Evolutionary conservation across 2,329 filamentous ascomycete species (phyloP).

Genomic region (Pyricularia sp.): DNA sequence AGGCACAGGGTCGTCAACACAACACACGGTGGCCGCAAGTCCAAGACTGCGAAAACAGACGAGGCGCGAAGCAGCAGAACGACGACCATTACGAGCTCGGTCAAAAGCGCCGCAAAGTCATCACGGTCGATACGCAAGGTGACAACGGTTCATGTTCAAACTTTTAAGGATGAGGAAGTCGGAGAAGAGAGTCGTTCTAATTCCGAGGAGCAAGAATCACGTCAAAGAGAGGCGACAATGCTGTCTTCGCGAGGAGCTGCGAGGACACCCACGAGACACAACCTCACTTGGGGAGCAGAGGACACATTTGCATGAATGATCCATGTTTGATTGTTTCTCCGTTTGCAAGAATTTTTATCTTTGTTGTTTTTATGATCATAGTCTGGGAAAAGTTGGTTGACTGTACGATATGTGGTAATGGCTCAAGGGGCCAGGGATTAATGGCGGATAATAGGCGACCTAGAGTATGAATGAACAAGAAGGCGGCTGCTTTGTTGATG

Average conservation of each 20-base stretch:
- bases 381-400: background rate
- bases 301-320: slow-evolving; percentile 28
- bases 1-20: background rate
- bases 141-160: background rate
- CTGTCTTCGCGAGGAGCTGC: slow-evolving; percentile 7
- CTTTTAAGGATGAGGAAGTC: background rate
- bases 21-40: background rate
- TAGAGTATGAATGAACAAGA: background rate
- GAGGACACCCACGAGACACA: slow-evolving; percentile 11
- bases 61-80: background rate
- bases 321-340: background rate
- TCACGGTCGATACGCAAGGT: background rate
- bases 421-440: background rate
- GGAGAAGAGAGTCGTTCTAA: background rate
- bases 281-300: slow-evolving; percentile 22
- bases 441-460: background rate
- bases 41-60: background rate
- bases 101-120: background rate
- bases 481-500: background rate
- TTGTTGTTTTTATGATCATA: background rate
- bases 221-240: slow-evolving; percentile 7
- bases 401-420: background rate
- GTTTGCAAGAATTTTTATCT: background rate
- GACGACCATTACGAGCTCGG: background rate
- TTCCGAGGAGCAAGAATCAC: slow-evolving; percentile 6